Conservation (phyloP, 2,329 filamentous ascomycete genomes). For the Aspergillus amoenus region DNA sequence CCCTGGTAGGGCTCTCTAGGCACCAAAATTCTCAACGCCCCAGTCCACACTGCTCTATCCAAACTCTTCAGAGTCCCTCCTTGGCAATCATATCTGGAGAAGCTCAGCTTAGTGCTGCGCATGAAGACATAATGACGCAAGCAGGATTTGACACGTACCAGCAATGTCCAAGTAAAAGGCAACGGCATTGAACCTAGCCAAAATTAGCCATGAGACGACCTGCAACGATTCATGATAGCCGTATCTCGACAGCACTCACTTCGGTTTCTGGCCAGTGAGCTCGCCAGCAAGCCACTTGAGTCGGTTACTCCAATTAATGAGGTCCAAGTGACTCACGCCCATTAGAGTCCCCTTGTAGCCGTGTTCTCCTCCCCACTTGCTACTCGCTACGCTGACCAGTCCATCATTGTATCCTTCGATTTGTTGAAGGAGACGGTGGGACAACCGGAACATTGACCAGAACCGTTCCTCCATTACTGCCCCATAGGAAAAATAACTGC, state of each 20-base stretch:
- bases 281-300: conserved; percentile 59
- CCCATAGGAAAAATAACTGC: conserved; percentile 63
- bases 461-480: conserved; percentile 56
- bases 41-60: not conserved
- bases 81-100: conserved; percentile 65
- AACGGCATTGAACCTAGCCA: conserved; percentile 61
- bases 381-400: conserved; percentile 60
- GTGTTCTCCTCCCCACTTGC: conserved; percentile 55
- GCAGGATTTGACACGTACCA: conserved; percentile 42
- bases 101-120: conserved; percentile 5
- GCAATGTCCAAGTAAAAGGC: conserved; percentile 65
- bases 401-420: conserved; percentile 63
- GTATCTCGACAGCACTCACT: conserved; percentile 34
- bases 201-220: not conserved
- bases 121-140: conserved; percentile 3
- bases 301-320: conserved; percentile 67
- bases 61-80: conserved; percentile 51
- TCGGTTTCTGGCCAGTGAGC: conserved; percentile 55
- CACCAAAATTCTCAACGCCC: conserved; percentile 18
- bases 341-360: conserved; percentile 62
- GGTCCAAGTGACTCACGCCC: conserved; percentile 63
- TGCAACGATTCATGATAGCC: not conserved
- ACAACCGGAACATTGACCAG: conserved; percentile 58
- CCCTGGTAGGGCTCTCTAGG: conserved; percentile 12
- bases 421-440: conserved; percentile 54